phyloP scores from a whole-genome alignment of 768 basidiomycete species.

The Boletus reticulatus region DNA sequence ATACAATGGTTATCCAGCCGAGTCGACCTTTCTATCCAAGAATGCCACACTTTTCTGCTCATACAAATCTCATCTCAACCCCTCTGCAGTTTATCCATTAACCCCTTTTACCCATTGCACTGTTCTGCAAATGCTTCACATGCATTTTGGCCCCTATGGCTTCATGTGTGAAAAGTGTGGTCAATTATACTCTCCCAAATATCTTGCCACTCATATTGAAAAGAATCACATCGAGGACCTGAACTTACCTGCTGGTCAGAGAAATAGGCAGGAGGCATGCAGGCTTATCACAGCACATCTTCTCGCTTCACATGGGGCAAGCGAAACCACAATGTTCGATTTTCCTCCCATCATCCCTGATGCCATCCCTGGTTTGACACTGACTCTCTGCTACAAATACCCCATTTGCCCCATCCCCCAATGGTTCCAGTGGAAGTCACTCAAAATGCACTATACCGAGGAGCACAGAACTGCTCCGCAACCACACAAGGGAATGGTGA shows the following conservation, averaged over 20 bases:
- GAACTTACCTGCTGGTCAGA: background rate
- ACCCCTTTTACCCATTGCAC: no score
- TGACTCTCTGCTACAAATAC: background rate
- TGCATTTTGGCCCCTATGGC: background rate
- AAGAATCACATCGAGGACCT: background rate
- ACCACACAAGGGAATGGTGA: background rate
- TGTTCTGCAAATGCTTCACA: no score
- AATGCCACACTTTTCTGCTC: no score
- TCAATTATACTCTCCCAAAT: background rate
- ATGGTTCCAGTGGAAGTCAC: background rate
- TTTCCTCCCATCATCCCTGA: background rate
- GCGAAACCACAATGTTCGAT: background rate
- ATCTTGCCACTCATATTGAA: background rate
- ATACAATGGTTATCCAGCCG: no score
- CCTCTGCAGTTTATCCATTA: no score
- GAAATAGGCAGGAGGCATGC: background rate
- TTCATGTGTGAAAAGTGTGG: background rate
- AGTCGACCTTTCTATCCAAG: no score
- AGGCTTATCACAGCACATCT: background rate
- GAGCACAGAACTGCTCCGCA: background rate
- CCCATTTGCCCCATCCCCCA: background rate
- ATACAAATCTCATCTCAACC: no score
- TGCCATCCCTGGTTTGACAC: background rate
- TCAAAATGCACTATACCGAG: background rate
- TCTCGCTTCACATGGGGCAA: background rate